Percentiles rank a stretch among this genome's conserved stretches.
Evolutionary conservation across 805 yeast genomes (phyloP).

Genomic region (Wickerhamomyces sydowiorum): DNA sequence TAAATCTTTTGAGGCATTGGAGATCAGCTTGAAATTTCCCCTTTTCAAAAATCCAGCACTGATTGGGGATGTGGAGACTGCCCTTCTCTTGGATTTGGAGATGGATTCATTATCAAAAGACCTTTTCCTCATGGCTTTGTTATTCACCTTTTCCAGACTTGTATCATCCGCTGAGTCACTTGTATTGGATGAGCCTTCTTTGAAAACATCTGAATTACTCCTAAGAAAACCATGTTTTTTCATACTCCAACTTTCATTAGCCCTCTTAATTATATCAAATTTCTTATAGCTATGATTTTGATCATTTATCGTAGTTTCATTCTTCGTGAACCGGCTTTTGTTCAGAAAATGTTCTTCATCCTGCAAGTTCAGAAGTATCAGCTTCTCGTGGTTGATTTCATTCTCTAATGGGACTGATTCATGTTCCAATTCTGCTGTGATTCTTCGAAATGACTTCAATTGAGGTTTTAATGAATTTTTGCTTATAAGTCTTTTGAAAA

Average conservation of each 20-base stretch:
- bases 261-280: constrained; percentile 21
- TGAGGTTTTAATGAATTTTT: constrained; percentile 21
- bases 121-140: constrained; percentile 11
- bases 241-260: constrained; percentile 23
- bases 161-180: constrained; percentile 3
- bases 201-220: neutral
- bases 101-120: constrained; percentile 13
- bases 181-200: neutral
- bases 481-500: constrained; percentile 21
- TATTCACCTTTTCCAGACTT: neutral
- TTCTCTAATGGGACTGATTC: constrained; percentile 20
- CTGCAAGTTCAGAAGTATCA: constrained; percentile 17
- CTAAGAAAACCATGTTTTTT: constrained; percentile 9
- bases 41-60: constrained; percentile 13
- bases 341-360: constrained; percentile 15
- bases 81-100: constrained; percentile 18
- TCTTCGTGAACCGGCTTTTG: constrained; percentile 1
- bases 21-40: constrained; percentile 14
- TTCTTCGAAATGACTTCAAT: constrained; percentile 20
- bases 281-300: constrained; percentile 9
- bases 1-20: constrained; percentile 19
- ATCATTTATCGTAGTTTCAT: constrained; percentile 2
- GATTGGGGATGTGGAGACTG: constrained; percentile 22
- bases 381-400: constrained; percentile 23
- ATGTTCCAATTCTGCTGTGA: constrained; percentile 18